Evolutionary conservation across 2,329 filamentous ascomycete genomes (phyloP).

Genomic region (Microcyclosporella mali): DNA sequence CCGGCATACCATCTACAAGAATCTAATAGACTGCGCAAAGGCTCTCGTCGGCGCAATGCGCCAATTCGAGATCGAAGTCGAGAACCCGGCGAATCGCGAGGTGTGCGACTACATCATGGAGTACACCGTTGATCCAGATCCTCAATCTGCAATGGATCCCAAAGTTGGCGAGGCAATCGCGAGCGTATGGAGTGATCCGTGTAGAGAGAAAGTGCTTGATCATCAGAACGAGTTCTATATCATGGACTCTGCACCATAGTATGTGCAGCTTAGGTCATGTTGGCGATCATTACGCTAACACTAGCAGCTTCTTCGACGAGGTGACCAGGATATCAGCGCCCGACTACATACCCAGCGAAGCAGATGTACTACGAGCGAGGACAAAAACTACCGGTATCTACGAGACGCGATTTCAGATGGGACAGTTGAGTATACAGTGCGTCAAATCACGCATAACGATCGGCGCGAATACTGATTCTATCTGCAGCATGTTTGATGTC

Average conservation of each 20-base stretch:
- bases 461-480: neutral
- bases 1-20: slow-evolving; percentile 95
- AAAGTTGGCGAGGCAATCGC: slow-evolving; percentile 77
- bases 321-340: slow-evolving; percentile 73
- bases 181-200: slow-evolving; percentile 84
- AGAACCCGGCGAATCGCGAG: slow-evolving; percentile 63
- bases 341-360: slow-evolving; percentile 87
- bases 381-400: slow-evolving; percentile 99
- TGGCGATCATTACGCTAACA: slow-evolving; percentile 5
- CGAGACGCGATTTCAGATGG: slow-evolving; percentile 98
- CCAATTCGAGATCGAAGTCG: slow-evolving; percentile 80
- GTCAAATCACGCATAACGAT: slow-evolving; percentile 34
- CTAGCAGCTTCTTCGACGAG: slow-evolving; percentile 84
- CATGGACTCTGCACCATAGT: slow-evolving; percentile 99
- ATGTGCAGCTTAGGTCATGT: slow-evolving; percentile 3
- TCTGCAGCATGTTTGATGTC: slow-evolving; percentile 93
- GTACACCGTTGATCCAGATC: slow-evolving; percentile 85
- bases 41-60: slow-evolving; percentile 85
- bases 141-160: slow-evolving; percentile 73
- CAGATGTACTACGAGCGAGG: slow-evolving; percentile 88
- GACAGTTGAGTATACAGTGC: slow-evolving; percentile 96
- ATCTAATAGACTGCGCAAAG: slow-evolving; percentile 93
- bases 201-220: slow-evolving; percentile 75
- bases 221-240: slow-evolving; percentile 97
- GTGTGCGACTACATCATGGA: slow-evolving; percentile 75